Conservation (phyloP, 2,329 filamentous ascomycete species). For the Xylariaceae sp. region DNA sequence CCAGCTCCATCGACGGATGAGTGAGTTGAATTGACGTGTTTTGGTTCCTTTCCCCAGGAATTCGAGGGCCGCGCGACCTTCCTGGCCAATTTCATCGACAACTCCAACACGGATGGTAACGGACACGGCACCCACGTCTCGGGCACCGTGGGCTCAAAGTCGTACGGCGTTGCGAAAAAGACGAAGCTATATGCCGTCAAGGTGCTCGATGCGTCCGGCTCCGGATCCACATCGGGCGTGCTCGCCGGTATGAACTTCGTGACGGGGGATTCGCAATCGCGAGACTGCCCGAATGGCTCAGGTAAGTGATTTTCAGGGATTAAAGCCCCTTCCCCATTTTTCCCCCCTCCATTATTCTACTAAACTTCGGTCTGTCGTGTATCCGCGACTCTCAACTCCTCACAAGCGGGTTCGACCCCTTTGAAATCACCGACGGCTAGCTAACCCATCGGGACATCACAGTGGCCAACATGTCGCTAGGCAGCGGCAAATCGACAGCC, state of each 20-base stretch:
- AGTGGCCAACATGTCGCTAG: slow-evolving; percentile 53
- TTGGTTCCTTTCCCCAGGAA: slow-evolving; percentile 23
- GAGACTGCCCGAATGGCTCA: slow-evolving; percentile 36
- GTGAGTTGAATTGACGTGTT: background rate
- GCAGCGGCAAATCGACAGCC: slow-evolving; percentile 39
- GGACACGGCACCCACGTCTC: slow-evolving; percentile 41
- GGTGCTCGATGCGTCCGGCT: slow-evolving; percentile 35
- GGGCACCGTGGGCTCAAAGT: slow-evolving; percentile 31
- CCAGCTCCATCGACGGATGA: background rate
- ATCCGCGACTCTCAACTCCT: no score
- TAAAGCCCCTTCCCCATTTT: background rate
- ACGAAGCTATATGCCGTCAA: slow-evolving; percentile 40
- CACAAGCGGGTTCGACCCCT: background rate
- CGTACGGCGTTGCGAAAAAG: slow-evolving; percentile 43
- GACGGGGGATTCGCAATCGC: slow-evolving; percentile 39
- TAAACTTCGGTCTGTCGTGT: no score
- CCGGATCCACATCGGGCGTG: slow-evolving; percentile 29
- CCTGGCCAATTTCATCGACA: slow-evolving; percentile 30
- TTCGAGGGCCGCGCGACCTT: slow-evolving; percentile 40
- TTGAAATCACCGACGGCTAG: background rate
- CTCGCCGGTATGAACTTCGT: slow-evolving; percentile 38
- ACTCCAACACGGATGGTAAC: slow-evolving; percentile 32
- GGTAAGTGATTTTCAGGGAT: background rate
- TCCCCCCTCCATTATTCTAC: background rate
- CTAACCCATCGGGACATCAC: background rate